Evolutionary conservation across 139 green algal genomes (phyloP), one percentile per base, ranked within the genome.

Genomic region (Protoeuglena noctilucae): DNA sequence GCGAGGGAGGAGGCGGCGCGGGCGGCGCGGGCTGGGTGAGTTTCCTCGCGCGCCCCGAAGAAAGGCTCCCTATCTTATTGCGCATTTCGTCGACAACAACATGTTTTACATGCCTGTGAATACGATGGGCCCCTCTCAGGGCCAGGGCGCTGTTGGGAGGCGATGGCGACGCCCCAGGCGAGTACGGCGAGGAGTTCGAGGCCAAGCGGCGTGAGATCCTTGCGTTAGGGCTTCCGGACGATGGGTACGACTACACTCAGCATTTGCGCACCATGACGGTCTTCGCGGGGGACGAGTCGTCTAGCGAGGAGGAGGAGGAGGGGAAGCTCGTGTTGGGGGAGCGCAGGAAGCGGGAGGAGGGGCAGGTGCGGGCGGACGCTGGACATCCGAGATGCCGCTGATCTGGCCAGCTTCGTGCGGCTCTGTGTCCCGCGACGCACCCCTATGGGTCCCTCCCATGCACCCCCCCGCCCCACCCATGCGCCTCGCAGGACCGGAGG

Each of bases 201-300:
- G 76, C 65, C 18, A 70, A 67, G 45, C 66, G 80, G 2, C 61
- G 61, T 1, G 82, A 93, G 66, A 67, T 90, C 12, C 51, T 91
- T 26, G 62, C 72, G 49, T 66, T 86, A 28, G 86, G 89, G 5
- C 82, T 97, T 27, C 88, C 88, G 16, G 83, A 95, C 51, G 89
- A 97, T 40, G 89, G 89, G 3, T 97, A 97, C 63, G 84, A 97
- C 64, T 97, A 97, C 67, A 68, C 89, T 41, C 61, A 66, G 60
- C 89, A 97, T 65, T 48, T 93, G 60, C 62, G 76, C 0, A 69
- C 60, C 34, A 7, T 12, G 34, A 43, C 34, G 34, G 12, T 43
- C 34, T 43, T 43, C 34, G 48, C 48, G 48, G 22, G 48, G 22
- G n/a, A 23, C 5, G 18, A 23, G n/a, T 9, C 18, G 23, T 39